Evolutionary conservation across 2,329 filamentous ascomycete genomes (phyloP), one percentile per base, ranked within the genome.

Genomic region (Beauveria australis): DNA sequence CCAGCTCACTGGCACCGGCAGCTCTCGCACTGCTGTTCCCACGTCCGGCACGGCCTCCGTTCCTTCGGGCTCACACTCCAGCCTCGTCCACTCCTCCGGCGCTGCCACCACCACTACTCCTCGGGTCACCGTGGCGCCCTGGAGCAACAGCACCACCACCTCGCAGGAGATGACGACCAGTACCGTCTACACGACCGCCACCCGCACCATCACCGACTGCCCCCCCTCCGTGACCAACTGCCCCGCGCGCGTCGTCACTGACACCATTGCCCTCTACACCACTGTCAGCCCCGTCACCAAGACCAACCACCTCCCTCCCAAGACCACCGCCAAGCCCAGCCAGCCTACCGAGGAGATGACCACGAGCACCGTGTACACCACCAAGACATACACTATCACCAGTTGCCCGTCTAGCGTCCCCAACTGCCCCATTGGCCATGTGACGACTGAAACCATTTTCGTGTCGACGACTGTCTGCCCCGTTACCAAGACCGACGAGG

Each of bases 131-230:
- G 12, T 26, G 9, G 58, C 26, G 18, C 57, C 57, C 16, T 59
- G 57, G 57, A 37, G 49, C 40, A 60, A 60, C 58, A 49, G 16
- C 33, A 60, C 58, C 28, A 60, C 58, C 26, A 40, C 53, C 7
- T 48, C 41, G 12, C 52, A 55, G 30, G 43, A 54, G 37, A 61
- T 61, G 59, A 63, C 62, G 26, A 65, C 64, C 60, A 64, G 58
- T 54, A 64, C 60, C 41, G 58, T 63, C 22, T 63, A 48, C 47
- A 58, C 59, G 16, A 65, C 64, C 37, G 61, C 40, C 44, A 62
- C 60, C 30, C 62, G 63, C 58, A 65, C 64, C 26, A 54, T 65
- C 28, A 65, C 62, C 14, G 62, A 60, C 26, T 65, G 64, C 43
- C 57, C 63, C 26, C 63, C 64, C 7, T 59, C 48, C 9, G 59